Base-by-base conservation (phyloP, 2,329 filamentous ascomycete species). In the Fusarium pseudograminearum region DNA sequence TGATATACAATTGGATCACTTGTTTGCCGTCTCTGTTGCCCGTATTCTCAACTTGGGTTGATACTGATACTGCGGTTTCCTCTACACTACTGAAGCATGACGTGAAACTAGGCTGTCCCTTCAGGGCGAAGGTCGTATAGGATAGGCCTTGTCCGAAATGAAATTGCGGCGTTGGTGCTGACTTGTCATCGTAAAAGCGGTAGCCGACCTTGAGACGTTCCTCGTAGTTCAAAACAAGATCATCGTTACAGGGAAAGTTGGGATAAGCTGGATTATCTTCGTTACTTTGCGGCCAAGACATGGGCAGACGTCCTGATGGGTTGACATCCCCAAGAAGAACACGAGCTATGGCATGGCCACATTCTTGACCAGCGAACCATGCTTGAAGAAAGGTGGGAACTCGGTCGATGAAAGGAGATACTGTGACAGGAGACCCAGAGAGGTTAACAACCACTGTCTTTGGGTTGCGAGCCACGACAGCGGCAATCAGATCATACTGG, bases 191-290 rank as follows among this genome's bases (percentile, higher is more conserved):
- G 5, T 54, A 62, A 8, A 40, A 61, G 2, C 59, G 59, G 2
- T 62, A 62, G 4, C 59, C 59, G 1, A 62, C 20, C 12, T 54
- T 61, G 6, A 61, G 57, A 0, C 59, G 40, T 22, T 62, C 59
- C 4, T 62, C 46, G 0, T 62, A 62, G 1, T 61, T 40, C 1
- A 61, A 34, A 2, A 30, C 28, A 2, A 46, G 16, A 9, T 47
- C 16, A 11, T 62, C 57, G 5, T 62, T 34, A 24, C 57, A 62
- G 0, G 57, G 59, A 2, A 62, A 62, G 8, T 62, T 62, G 1
- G 12, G 2, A 5, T 54, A 54, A 2, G 59, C 40, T 8, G 59
- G 57, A 2, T 62, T 61, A 1, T 62, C 56, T 15, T 61, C 56
- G 2, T 61, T 61, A 7, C 14, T 41, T 10, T 30, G 41, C 0